Evolutionary conservation across 768 basidiomycete species (phyloP), one percentile per base, ranked within the genome.

Genomic region (Suillus brevipes): DNA sequence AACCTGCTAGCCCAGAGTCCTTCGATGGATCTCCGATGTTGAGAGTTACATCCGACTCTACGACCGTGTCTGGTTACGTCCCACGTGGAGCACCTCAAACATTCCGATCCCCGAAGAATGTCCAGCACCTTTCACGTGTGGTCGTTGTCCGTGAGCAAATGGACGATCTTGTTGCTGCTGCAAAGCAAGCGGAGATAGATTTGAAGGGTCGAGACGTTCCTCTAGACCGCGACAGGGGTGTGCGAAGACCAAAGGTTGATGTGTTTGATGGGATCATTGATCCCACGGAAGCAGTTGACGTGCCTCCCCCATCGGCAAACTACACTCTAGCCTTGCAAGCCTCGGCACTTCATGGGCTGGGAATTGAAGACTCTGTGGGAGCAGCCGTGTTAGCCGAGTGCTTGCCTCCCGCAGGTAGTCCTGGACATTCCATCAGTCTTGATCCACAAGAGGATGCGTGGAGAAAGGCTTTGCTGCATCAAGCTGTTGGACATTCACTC

Each of bases 131-230:
- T 63, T 84, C 87, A 53, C 82, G 89, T 47, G 93, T 95, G 0
- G 91, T 92, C 1, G 93, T 95, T 28, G 89, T 94, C 53, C 85
- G 92, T 52, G 93, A 95, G 75, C 89, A 87, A 73, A 86, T 95
- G 86, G 80, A 83, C 37, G 89, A 94, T 66, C 76, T 94, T 57
- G 81, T 77, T 49, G 77, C 81, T 52, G 92, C 92, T 36, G 90
- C 89, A 16, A 89, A 87, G 72, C 89, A 91, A 72, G 89, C 88
- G 10, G 89, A 93, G 70, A 83, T 86, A 66, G 89, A 92, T 63
- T 79, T 92, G 72, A 88, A 88, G 69, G 72, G 79, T 38, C 85
- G 85, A 28, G 83, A 80, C 23, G 79, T 79, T 40, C 76, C 79
- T 62, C 75, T 80, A 60, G 86, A 86, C 65, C 79, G 82, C 64